Evolutionary conservation across 139 green algal genomes (phyloP).

Genomic region (Asterochloris sp.): DNA sequence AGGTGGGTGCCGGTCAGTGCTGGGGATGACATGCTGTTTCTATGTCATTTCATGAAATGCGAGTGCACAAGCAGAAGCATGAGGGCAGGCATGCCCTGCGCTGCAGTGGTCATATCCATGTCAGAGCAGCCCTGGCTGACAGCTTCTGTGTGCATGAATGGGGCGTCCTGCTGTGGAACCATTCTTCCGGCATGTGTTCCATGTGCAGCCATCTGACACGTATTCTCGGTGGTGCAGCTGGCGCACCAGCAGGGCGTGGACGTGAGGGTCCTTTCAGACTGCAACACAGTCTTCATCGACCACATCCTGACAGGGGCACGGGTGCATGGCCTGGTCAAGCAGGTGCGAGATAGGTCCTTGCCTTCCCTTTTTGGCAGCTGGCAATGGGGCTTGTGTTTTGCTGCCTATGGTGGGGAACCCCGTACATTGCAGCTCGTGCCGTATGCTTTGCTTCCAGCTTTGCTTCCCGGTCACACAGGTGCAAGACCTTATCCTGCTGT

Average conservation of each 20-base stretch:
- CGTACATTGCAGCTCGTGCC: too few relatives aligned
- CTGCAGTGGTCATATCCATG: neutral
- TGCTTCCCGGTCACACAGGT: too few relatives aligned
- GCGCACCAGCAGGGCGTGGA: conserved; percentile 29
- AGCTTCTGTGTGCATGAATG: neutral
- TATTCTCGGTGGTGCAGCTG: conserved; percentile 21
- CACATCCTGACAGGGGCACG: conserved; percentile 65
- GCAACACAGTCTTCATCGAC: conserved; percentile 74
- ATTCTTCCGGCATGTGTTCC: neutral
- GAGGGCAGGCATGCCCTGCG: neutral
- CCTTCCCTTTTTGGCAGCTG: too few relatives aligned
- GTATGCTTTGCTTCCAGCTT: too few relatives aligned
- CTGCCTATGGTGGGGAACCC: too few relatives aligned
- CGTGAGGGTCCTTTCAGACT: conserved; percentile 63
- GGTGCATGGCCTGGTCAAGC: conserved; percentile 36
- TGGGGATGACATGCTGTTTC: neutral
- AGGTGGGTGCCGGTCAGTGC: conserved; percentile 27
- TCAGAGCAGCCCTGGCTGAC: neutral
- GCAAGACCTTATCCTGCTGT: too few relatives aligned
- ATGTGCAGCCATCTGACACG: neutral
- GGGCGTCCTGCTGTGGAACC: too few relatives aligned
- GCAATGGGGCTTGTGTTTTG: too few relatives aligned
- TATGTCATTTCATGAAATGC: neutral
- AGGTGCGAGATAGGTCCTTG: conserved; percentile 30
- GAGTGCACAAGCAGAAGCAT: neutral